Evolutionary conservation across 2,329 filamentous ascomycete genomes (phyloP).

Genomic region (Lecanosticta acicola): DNA sequence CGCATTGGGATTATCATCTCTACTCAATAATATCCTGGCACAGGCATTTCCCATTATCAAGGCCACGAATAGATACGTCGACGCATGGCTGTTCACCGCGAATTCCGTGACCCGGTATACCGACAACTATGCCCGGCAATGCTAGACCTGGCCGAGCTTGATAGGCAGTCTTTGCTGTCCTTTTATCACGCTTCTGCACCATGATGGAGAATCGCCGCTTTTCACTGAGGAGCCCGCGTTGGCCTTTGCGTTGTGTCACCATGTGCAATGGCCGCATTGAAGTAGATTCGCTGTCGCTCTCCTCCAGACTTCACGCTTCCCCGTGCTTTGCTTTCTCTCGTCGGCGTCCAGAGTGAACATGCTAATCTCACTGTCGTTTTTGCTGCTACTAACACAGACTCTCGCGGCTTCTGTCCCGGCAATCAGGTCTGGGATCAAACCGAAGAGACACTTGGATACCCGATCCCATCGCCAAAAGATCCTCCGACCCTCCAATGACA

Average conservation of each 20-base stretch:
- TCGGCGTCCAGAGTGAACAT: neutral
- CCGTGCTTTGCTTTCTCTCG: neutral
- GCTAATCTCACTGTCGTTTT: neutral
- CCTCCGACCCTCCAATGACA: neutral
- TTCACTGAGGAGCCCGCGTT: neutral
- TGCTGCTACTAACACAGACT: conserved; percentile 2
- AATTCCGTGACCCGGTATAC: neutral
- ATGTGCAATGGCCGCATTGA: neutral
- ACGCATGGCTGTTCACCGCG: neutral
- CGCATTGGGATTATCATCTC: too few relatives aligned
- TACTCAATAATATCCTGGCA: neutral
- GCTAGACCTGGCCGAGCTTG: neutral
- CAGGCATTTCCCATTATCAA: neutral
- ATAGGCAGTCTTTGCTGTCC: neutral
- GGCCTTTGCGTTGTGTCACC: neutral
- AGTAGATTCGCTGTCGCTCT: neutral
- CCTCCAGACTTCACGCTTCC: neutral
- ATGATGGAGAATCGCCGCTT: neutral
- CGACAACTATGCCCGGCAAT: neutral
- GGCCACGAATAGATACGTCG: neutral
- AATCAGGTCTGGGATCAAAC: conserved; percentile 8
- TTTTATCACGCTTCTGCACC: neutral
- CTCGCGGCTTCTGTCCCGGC: conserved; percentile 5
- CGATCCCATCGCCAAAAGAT: neutral
- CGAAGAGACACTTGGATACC: neutral